Evolutionary conservation across 345 rosid genomes (phyloP).

Genomic region (Aquilaria malaccensis): DNA sequence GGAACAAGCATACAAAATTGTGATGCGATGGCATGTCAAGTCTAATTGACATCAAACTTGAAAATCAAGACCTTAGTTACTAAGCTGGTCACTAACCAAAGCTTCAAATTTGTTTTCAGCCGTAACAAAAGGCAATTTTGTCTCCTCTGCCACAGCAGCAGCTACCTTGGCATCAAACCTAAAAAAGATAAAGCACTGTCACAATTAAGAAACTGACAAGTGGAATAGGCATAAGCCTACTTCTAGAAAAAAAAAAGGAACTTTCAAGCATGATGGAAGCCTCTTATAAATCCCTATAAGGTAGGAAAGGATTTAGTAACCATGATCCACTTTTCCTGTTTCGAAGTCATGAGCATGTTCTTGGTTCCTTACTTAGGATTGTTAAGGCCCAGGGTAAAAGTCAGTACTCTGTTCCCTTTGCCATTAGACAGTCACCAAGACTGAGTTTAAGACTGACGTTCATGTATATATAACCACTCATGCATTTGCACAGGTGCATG

Average conservation of each 20-base stretch:
- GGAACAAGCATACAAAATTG: conserved; percentile 12
- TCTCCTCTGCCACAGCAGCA: conserved; percentile 88
- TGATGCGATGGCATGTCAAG: no score
- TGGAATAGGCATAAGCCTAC: neutral
- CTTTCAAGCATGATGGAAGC: no score
- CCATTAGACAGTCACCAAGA: no score
- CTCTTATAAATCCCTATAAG: neutral
- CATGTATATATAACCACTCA: no score
- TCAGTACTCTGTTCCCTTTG: no score
- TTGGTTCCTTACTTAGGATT: no score
- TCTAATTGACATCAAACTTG: no score
- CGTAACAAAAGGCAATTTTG: conserved; percentile 77
- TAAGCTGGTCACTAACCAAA: conserved; percentile 50
- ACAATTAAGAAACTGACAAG: neutral
- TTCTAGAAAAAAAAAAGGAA: no score
- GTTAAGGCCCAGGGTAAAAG: no score
- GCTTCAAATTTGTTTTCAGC: conserved; percentile 99
- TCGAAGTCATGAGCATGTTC: no score
- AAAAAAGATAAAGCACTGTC: conserved; percentile 13
- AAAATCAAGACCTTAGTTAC: conserved; percentile 1
- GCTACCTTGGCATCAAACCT: conserved; percentile 95
- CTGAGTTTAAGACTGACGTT: no score
- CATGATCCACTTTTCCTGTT: neutral
- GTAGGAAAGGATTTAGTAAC: neutral
- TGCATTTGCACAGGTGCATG: no score